Evolutionary conservation across 2,329 filamentous ascomycete species (phyloP).

Genomic region (Akanthomyces lecanii): DNA sequence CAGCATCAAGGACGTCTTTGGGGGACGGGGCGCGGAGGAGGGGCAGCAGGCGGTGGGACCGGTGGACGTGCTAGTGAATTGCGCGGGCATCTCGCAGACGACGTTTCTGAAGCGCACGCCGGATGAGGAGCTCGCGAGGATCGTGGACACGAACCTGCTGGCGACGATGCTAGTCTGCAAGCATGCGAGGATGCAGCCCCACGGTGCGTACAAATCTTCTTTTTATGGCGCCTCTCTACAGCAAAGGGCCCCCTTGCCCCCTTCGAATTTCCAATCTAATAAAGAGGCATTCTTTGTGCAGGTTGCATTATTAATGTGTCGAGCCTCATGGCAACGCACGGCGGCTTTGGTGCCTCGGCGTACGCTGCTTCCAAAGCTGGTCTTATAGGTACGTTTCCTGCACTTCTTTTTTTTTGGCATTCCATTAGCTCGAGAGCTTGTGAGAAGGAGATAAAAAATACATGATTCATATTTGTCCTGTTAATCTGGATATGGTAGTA

Average conservation of each 20-base stretch:
- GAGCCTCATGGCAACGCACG: conserved; percentile 67
- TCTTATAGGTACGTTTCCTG: conserved; percentile 54
- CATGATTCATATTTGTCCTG: conserved; percentile 1
- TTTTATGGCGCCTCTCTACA: no score
- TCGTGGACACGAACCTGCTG: conserved; percentile 67
- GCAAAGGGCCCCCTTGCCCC: no score
- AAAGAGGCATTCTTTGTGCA: conserved; percentile 21
- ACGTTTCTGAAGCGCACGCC: conserved; percentile 56
- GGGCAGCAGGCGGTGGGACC: conserved; percentile 26
- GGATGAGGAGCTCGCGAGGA: conserved; percentile 46
- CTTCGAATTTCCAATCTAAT: no score
- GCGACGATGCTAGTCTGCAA: conserved; percentile 61
- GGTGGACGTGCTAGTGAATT: conserved; percentile 67
- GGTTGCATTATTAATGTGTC: conserved; percentile 78
- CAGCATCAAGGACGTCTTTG: conserved; percentile 31
- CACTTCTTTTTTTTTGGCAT: neutral
- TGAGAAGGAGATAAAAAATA: no score
- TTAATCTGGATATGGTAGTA: neutral
- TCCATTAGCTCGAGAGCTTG: neutral
- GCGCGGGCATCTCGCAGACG: conserved; percentile 68
- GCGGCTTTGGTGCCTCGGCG: conserved; percentile 64
- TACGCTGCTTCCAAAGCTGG: conserved; percentile 82
- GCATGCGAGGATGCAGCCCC: conserved; percentile 32
- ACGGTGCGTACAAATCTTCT: conserved; percentile 25
- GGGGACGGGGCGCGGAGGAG: neutral